Conservation (phyloP, 192 early-diverging fungal species). For the Jimgerdemannia flammicorona region DNA sequence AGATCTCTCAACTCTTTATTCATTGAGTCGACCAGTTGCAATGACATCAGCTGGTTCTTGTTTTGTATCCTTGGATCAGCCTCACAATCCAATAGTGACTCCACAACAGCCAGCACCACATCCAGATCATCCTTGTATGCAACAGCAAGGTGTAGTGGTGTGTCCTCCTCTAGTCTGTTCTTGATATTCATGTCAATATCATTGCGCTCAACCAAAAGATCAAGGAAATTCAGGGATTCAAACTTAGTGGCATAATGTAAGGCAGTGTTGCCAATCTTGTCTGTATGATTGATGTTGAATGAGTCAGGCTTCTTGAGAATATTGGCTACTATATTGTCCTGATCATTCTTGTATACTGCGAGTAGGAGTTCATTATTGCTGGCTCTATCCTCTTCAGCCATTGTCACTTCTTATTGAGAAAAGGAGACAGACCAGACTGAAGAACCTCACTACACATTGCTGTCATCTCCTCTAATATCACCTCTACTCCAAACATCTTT, state of each 20-base stretch:
- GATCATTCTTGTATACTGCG: slow-evolving; percentile 67
- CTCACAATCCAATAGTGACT: slow-evolving; percentile 48
- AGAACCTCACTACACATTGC: too few species aligned
- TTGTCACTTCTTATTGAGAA: too few species aligned
- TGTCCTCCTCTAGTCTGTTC: slow-evolving; percentile 52
- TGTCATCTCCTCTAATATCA: too few species aligned
- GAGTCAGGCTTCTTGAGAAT: slow-evolving; percentile 43
- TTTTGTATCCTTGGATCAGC: slow-evolving; percentile 46
- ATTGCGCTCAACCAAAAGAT: slow-evolving; percentile 43
- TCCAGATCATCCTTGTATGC: slow-evolving; percentile 48
- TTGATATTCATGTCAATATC: slow-evolving; percentile 54
- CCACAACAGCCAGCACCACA: slow-evolving; percentile 54
- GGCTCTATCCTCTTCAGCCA: too few species aligned
- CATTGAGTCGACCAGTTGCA: slow-evolving; percentile 5
- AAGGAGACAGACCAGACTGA: too few species aligned
- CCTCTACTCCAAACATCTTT: too few species aligned
- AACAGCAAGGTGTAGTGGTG: slow-evolving; percentile 69
- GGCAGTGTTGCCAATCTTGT: slow-evolving; percentile 61
- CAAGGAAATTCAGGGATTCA: slow-evolving; percentile 56
- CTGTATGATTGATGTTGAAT: slow-evolving; percentile 57
- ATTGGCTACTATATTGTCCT: slow-evolving; percentile 58
- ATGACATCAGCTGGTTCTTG: slow-evolving; percentile 12
- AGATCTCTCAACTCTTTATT: slow-evolving; percentile 31
- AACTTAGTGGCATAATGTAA: slow-evolving; percentile 63
- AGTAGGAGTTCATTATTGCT: slow-evolving; percentile 47